Evolutionary conservation across 352 stramenopile species (phyloP).

Genomic region (Peronospora belbahrii): DNA sequence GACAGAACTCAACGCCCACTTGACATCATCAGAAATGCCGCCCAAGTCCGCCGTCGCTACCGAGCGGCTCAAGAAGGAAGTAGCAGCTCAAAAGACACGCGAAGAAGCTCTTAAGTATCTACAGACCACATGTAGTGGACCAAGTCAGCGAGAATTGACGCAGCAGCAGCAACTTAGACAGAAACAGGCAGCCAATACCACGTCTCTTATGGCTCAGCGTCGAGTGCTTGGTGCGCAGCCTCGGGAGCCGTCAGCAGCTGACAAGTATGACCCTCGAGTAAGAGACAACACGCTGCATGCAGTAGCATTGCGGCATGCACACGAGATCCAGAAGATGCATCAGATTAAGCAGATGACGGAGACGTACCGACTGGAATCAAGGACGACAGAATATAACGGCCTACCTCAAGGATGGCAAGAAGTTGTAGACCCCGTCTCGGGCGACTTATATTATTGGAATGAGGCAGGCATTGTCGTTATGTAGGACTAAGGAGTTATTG

Average conservation of each 20-base stretch:
- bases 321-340: conserved; percentile 34
- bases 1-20: neutral
- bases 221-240: conserved; percentile 21
- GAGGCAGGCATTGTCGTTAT: conserved; percentile 40
- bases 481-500: too few relatives aligned
- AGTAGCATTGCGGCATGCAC: conserved; percentile 37
- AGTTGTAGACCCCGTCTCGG: conserved; percentile 35
- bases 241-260: conserved; percentile 7
- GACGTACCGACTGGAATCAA: conserved; percentile 8
- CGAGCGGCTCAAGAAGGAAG: conserved; percentile 52
- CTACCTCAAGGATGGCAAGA: conserved; percentile 50
- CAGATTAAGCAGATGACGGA: conserved; percentile 11
- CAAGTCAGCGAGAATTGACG: conserved; percentile 54
- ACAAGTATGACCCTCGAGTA: conserved; percentile 34
- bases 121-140: conserved; percentile 48
- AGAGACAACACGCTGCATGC: conserved; percentile 75
- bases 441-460: conserved; percentile 77
- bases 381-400: conserved; percentile 12
- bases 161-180: conserved; percentile 50
- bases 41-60: conserved; percentile 20
- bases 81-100: conserved; percentile 51
- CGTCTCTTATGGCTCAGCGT: conserved; percentile 33
- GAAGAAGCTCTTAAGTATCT: conserved; percentile 59
- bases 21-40: conserved; percentile 11
- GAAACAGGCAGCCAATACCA: conserved; percentile 40